Evolutionary conservation across 2,329 filamentous ascomycete genomes (phyloP).

Genomic region (Fusarium nisikadoi): DNA sequence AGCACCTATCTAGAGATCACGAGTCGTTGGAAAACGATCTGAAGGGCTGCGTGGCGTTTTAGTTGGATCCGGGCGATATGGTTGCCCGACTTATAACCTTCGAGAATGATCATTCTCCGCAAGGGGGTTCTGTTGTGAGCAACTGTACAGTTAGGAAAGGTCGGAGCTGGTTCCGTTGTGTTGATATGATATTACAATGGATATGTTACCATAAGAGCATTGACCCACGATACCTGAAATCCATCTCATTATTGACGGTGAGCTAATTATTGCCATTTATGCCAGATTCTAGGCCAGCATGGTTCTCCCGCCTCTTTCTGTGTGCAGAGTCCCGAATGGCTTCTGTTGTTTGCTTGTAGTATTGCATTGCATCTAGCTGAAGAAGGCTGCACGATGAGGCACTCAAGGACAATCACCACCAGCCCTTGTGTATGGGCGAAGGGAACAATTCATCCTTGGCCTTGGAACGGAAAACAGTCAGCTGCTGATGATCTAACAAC

Average conservation of each 20-base stretch:
- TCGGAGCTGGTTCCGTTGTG: constrained; percentile 4
- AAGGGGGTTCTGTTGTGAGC: constrained; percentile 14
- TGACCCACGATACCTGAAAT: not conserved
- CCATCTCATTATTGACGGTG: constrained; percentile 21
- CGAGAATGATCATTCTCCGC: constrained; percentile 22
- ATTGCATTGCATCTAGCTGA: not conserved
- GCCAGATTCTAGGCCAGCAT: constrained; percentile 19
- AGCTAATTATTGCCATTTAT: constrained; percentile 19
- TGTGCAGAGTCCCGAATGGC: constrained; percentile 28
- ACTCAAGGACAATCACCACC: not conserved
- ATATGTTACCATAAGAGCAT: not conserved
- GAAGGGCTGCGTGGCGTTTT: constrained; percentile 30
- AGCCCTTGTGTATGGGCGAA: not conserved
- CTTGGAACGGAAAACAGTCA: not conserved
- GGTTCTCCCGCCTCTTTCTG: constrained; percentile 15
- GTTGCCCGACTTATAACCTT: constrained; percentile 32
- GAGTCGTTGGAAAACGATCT: constrained; percentile 19
- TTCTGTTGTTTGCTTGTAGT: constrained; percentile 1
- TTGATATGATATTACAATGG: constrained; percentile 8
- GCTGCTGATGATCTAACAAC: not conserved
- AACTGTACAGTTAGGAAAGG: not conserved
- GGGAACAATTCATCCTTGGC: not conserved
- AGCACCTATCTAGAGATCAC: constrained; percentile 8
- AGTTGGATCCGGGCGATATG: constrained; percentile 30
- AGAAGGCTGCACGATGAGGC: not conserved